Base-by-base conservation (phyloP, 1,284 basidiomycete species). In the Peniophora sp. region DNA sequence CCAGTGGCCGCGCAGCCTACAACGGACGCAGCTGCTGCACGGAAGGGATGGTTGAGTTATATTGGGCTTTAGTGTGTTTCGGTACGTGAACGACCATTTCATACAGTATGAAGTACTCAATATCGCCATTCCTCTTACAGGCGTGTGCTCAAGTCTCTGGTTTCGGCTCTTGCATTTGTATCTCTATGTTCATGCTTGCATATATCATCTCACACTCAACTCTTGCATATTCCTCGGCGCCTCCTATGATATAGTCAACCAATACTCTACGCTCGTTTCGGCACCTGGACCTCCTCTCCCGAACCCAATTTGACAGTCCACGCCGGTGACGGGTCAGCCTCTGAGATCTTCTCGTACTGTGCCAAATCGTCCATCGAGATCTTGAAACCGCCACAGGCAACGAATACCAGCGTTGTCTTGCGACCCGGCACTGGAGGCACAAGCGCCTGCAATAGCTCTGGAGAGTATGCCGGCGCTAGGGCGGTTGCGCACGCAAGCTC, bases 331-430 rank as follows among this genome's bases (percentile, higher is more conserved):
- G 65, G 53, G 36, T 72, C 69, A 25, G 63, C 62, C 19, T 70
- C 65, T 20, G 78, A 58, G 17, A 72, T 59, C 11, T 56, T 55
- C 50, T 61, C 61, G 55, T 80, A 85, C 50, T 76, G 73, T 23
- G 49, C 61, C 49, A 79, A 61, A 3, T 85, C 83, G 3, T 69
- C 63, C 24, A 77, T 53, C 3, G 79, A 78, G 22, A 83, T 68
- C 58, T 88, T 89, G 63, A 83, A 82, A 2, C 85, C 86, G 2
- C 85, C 86, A 53, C 86, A 90, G 38, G 83, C 74, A 52, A 85
- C 70, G 63, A 86, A 83, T 0, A 85, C 78, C 6, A 80, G 71
- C 1, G 64, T 19, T 19, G 32, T 49, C 23, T 49, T 73, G n/a
- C 67, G 61, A 20, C 59, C 62, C 9, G 44, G 51, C 24, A 53